phyloP scores from a whole-genome alignment of 176 grass and related monocot species.

The Eleusine coracana region DNA sequence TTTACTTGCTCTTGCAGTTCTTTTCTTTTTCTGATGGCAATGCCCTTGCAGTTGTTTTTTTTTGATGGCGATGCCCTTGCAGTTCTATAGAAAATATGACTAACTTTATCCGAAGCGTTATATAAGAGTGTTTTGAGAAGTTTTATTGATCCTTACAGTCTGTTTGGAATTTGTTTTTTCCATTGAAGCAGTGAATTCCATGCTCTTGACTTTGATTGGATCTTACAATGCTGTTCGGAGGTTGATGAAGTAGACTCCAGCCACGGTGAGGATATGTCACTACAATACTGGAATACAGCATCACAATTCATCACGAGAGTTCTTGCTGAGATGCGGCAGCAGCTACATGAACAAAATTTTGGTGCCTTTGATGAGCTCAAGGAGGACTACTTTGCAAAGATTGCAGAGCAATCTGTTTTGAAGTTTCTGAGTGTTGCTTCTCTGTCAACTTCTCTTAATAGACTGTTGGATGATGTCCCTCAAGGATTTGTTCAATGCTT shows the following conservation, averaged over 20 bases:
- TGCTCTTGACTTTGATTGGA: constrained; percentile 4
- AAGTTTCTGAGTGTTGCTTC: constrained; percentile 24
- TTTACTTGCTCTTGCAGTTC: not conserved
- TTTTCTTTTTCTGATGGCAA: no score
- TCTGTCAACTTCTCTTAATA: not conserved
- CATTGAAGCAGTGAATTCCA: constrained; percentile 23
- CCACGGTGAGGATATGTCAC: not conserved
- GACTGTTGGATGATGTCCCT: constrained; percentile 6
- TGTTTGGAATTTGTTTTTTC: not conserved
- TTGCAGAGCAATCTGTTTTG: constrained; percentile 11
- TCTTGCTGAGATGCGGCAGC: constrained; percentile 29
- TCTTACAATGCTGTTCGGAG: not conserved
- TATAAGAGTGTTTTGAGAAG: not conserved
- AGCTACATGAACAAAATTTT: constrained; percentile 10
- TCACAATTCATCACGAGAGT: constrained; percentile 13
- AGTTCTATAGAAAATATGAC: not conserved
- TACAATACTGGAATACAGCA: constrained; percentile 22
- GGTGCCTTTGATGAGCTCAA: constrained; percentile 38
- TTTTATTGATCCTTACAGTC: not conserved
- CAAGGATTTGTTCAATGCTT: not conserved
- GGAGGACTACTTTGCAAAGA: constrained; percentile 15
- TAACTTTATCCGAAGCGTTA: not conserved
- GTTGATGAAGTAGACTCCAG: constrained; percentile 21
- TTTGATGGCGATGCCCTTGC: not conserved
- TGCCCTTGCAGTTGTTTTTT: not conserved